Evolutionary conservation across 305 asterid genomes (phyloP), one percentile per base, ranked within the genome.

Genomic region (Solanum chacoense): DNA sequence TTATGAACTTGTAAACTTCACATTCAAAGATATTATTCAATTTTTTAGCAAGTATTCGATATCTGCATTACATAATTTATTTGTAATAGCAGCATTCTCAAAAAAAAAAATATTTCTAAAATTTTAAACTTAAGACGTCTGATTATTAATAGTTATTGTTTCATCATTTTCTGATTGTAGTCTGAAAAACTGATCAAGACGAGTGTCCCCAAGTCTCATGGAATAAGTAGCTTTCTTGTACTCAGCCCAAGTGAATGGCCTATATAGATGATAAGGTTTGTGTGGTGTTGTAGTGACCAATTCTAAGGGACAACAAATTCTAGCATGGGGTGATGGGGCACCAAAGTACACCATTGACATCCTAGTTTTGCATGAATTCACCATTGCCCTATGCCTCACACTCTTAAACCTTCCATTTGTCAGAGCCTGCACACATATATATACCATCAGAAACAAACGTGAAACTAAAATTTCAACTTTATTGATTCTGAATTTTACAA

Each of bases 341-440:
- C 90, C 96, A 13, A 96, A 95, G 92, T 92, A 96, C 22, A 91
- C 94, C 91, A 92, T 90, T 32, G 98, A 96, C 91, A 91, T 92
- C 88, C 98, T 93, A 11, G 98, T 45, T 13, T 89, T 77, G 76
- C 84, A 88, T 6, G 93, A 65, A 85, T 92, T 91, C 90, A 91
- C 92, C 89, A 93, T 87, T 26, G 91, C 97, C 87, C 98, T 89
- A 32, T 96, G 98, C 37, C 89, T 92, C 26, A 95, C 97, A 24
- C 98, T 95, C 88, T 65, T 4, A 55, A 95, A 94, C 93, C 94
- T 91, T 88, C 97, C 98, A 85, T 94, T 94, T 26, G 97, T 94
- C 94, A 94, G 91, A 1, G 93, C 97, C 97, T 59, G 24, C 69
- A 59, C 69, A 59, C 5, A 59, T 7, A 16, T 3, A 55, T 18